A percentile compares a stretch with the other conserved stretches of the same genome.
Evolutionary conservation across 31 red algal genomes (phyloP).

Genomic region (Asparagopsis taxiformis): DNA sequence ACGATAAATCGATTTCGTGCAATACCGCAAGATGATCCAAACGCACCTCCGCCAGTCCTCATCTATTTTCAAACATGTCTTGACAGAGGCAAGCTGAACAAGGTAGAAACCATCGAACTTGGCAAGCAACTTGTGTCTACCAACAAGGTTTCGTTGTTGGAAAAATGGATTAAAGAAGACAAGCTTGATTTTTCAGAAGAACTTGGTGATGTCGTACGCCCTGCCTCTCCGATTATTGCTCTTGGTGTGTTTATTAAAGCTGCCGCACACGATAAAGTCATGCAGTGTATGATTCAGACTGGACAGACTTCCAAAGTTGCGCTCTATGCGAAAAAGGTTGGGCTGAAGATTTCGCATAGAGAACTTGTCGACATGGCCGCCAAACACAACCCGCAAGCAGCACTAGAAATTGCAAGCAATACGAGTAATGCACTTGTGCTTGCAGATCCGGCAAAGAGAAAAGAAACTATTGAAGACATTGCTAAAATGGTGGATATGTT

Average conservation of each 20-base stretch:
- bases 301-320: constrained; percentile 82
- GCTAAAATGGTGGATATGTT: constrained; percentile 89
- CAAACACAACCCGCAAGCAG: constrained; percentile 74
- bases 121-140: constrained; percentile 62
- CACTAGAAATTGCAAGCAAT: constrained; percentile 87
- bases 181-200: constrained; percentile 83
- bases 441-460: constrained; percentile 52
- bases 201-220: constrained; percentile 75
- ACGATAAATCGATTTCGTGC: constrained; percentile 81
- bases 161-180: constrained; percentile 96
- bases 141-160: constrained; percentile 61
- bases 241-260: constrained; percentile 89
- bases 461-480: constrained; percentile 62
- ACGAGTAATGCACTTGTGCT: constrained; percentile 65
- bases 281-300: constrained; percentile 81
- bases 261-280: constrained; percentile 81
- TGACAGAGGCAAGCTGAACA: constrained; percentile 87
- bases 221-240: constrained; percentile 57
- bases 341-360: constrained; percentile 65
- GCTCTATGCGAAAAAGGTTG: constrained; percentile 86
- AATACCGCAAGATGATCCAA: constrained; percentile 39
- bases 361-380: constrained; percentile 84
- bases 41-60: constrained; percentile 62
- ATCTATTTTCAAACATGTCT: constrained; percentile 94
- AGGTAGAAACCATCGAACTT: constrained; percentile 76